A percentile compares a stretch with the other conserved stretches of the same genome.
These are phyloP conservation scores for Excoecaria cochinchinensis DNA, from an alignment of 345 rosid genomes.

Conservation along the genomic window DNA sequence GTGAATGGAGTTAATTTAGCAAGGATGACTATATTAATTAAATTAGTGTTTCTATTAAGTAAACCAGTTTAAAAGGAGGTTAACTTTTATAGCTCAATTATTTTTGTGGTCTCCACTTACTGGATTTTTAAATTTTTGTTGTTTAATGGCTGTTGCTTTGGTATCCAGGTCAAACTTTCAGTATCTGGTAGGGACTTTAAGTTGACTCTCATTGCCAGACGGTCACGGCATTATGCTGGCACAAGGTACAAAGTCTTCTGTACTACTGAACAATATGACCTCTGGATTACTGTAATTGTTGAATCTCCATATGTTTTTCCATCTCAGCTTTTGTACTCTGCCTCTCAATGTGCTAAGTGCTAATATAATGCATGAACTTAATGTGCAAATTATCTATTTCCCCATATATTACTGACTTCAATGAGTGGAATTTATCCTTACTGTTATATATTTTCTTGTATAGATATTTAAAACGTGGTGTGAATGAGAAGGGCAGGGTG, in stretches of 20 bases:
- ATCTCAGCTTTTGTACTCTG: not conserved
- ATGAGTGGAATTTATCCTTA: slow-evolving; percentile 9
- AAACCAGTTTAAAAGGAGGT: not conserved
- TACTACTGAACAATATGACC: slow-evolving; percentile 3
- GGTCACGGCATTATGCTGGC: slow-evolving; percentile 95
- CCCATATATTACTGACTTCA: slow-evolving; percentile 12
- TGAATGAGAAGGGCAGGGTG: slow-evolving; percentile 90
- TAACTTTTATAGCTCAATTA: not conserved
- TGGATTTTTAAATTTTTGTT: not conserved
- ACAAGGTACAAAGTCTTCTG: slow-evolving; percentile 58
- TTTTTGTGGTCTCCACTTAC: not conserved
- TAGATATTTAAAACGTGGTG: slow-evolving; percentile 90
- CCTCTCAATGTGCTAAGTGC: not conserved
- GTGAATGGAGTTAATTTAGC: not conserved
- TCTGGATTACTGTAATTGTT: not conserved
- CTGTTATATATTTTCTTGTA: slow-evolving; percentile 18
- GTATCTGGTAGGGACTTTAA: slow-evolving; percentile 58
- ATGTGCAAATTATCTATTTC: not conserved
- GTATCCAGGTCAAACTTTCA: slow-evolving; percentile 62
- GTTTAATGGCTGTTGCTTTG: slow-evolving; percentile 9
- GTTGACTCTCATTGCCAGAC: slow-evolving; percentile 79
- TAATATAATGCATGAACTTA: not conserved
- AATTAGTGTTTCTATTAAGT: slow-evolving; percentile 1
- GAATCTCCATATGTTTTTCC: not conserved
- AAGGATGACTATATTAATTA: not conserved